phyloP scores from a whole-genome alignment of 169 alveolate genomes.

The Cryptosporidium meleagridis region DNA sequence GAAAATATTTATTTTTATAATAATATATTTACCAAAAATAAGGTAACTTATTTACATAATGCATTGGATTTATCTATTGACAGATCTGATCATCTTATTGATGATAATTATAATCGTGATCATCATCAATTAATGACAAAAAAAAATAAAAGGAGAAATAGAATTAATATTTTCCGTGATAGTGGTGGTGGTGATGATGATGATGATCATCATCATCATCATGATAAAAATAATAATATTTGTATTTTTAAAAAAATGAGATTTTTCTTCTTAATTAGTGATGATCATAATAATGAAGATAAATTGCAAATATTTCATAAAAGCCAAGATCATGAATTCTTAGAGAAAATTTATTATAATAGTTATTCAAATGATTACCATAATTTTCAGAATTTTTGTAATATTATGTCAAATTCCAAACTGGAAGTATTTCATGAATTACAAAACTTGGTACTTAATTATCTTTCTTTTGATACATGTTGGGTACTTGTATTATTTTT shows the following conservation, averaged over 20 bases:
- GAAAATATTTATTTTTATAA: constrained; percentile 10
- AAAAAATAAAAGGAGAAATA: not conserved
- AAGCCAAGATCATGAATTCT: constrained; percentile 15
- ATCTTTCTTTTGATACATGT: constrained; percentile 17
- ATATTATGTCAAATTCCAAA: not conserved
- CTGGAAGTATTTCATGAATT: constrained; percentile 5
- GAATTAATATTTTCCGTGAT: not conserved
- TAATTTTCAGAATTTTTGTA: not conserved
- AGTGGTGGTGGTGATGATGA: not conserved
- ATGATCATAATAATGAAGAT: not conserved
- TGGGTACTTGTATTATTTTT: constrained; percentile 39
- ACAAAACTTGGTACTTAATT: not conserved
- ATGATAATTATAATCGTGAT: not conserved
- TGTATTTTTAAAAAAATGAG: not conserved
- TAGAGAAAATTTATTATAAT: constrained; percentile 9
- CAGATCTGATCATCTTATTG: too few relatives aligned
- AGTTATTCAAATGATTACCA: constrained; percentile 5
- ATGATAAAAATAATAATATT: not conserved
- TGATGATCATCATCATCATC: not conserved
- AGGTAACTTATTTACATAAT: constrained; percentile 19
- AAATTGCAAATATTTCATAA: not conserved
- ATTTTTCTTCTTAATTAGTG: constrained; percentile 1
- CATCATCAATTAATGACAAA: too few relatives aligned
- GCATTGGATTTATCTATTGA: constrained; percentile 45
- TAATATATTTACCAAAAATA: not conserved